Evolutionary conservation across 2,329 filamentous ascomycete species (phyloP), one percentile per base, ranked within the genome.

Genomic region (Fusarium dlaminii): DNA sequence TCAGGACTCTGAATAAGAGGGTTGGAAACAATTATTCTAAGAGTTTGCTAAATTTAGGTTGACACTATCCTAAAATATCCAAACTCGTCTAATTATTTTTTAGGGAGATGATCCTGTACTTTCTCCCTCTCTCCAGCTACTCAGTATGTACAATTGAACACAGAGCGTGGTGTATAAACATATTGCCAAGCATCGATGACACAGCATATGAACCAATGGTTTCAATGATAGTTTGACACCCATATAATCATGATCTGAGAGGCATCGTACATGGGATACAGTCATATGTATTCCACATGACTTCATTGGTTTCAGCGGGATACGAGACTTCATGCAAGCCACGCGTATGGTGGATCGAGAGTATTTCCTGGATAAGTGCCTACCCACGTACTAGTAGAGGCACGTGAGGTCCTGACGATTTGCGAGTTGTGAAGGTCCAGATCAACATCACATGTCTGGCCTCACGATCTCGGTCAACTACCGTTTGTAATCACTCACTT

Each of bases 301-400:
- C 40, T 55, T 57, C 43, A 51, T 66, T 40, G 24, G 32, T 43
- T 48, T 40, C 18, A 63, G 27, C 18, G 8, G 27, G 37, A 59
- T 51, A 69, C 48, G 59, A 56, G 36, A 40, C 22, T 30, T 32
- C n/a, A 42, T 59, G 40, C 61, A 68, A 68, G 71, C 68, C 75
- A 65, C 73, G 66, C 75, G 66, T 76, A 71, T 61, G 66, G 71
- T 75, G 68, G 66, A 66, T 55, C 71, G 40, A 30, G 29, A 7
- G 9, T 24, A 11, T 27, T 58, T 29, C 30, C 30, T 37, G 14
- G 8, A 29, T n/a, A 59, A 49, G 29, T 49, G 29, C 42, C 40
- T 29, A 22, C 40, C 18, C 24, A 29, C 24, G 51, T 54, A 54
- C 24, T 22, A 5, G 40, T 22, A 24, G 18, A 59, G 27, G 20